phyloP scores from a whole-genome alignment of 106 monocot genomes.

The Dioscorea dumetorum region DNA sequence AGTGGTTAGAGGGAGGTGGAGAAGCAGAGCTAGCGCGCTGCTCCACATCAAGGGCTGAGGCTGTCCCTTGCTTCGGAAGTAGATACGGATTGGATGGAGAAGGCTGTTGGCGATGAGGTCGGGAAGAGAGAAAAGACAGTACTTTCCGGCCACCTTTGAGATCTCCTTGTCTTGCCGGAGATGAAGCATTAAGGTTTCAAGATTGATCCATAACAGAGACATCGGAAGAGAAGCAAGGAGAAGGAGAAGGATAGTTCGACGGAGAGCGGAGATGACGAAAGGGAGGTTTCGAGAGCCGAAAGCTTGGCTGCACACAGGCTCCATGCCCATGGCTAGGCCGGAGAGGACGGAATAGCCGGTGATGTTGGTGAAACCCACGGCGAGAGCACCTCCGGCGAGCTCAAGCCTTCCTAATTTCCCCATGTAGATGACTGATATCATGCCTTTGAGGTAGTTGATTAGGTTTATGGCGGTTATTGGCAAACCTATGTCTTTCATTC shows the following conservation, averaged over 20 bases:
- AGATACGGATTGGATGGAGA: constrained; percentile 36
- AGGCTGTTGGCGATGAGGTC: constrained; percentile 39
- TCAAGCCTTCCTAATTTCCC: constrained; percentile 38
- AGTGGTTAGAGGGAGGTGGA: constrained; percentile 37
- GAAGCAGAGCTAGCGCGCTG: constrained; percentile 11
- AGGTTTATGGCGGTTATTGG: constrained; percentile 44
- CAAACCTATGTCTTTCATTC: constrained; percentile 29
- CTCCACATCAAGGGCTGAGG: constrained; percentile 27
- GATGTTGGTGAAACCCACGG: constrained; percentile 66
- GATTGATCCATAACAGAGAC: constrained; percentile 25
- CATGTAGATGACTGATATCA: constrained; percentile 49
- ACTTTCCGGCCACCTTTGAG: constrained; percentile 24
- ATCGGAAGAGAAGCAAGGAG: constrained; percentile 30
- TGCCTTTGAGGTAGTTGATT: constrained; percentile 34
- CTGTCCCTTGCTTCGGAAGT: constrained; percentile 25
- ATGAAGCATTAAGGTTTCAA: constrained; percentile 13
- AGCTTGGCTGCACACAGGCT: constrained; percentile 57
- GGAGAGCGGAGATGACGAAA: constrained; percentile 14
- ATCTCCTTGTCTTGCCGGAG: constrained; percentile 36
- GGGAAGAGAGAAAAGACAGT: constrained; percentile 35
- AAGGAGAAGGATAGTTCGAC: constrained; percentile 23
- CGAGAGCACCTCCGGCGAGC: constrained; percentile 53
- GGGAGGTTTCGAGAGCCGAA: constrained; percentile 35
- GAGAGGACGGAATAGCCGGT: constrained; percentile 66
- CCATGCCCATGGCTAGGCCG: constrained; percentile 57